Evolutionary conservation across 768 basidiomycete species (phyloP), one percentile per base, ranked within the genome.

Genomic region (Mycena chlorophos): DNA sequence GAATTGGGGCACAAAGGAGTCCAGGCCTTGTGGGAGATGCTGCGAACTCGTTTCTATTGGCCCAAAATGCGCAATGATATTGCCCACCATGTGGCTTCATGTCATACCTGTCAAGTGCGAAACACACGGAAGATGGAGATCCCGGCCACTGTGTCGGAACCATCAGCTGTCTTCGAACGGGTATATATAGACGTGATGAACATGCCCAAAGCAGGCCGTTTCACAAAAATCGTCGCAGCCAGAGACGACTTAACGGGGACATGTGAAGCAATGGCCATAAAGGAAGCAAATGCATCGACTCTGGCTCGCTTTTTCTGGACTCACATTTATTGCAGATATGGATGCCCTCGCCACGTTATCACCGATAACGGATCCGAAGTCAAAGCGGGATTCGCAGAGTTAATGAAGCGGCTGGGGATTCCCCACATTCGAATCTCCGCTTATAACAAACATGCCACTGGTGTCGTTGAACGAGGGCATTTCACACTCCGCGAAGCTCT

Each of bases 391-490:
- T 63, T 69, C 47, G 26, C 29, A 31, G 20, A 19, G 0, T 31
- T 64, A 5, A 43, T 52, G 28, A 26, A 49, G 20, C 43, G 51
- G 2, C 26, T 56, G 28, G 23, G 25, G 3, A 45, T 40, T 27
- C 54, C 54, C 1, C 54, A 49, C 2, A 22, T 55, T 1, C 16
- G 65, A 19, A 69, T 69, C 8, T 49, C 47, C 6, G 34, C 14
- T 2, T 49, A 49, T 19, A 75, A 76, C 51, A 68, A 66, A 1
- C 63, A 66, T 48, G 73, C 66, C 3, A 74, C 74, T 48, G 70
- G 54, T 16, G 53, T 54, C 3, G 53, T 54, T 16, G 53, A 54
- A 28, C 4, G 53, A 19, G 53, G 53, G 17, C 53, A 54, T 22
- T 54, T 54, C 22, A 54, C 46, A 1, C 16, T 55, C 22, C 34